Evolutionary conservation across 1,139 yeast genomes (phyloP), one percentile per base, ranked within the genome.

Genomic region (Pichia sp.): DNA sequence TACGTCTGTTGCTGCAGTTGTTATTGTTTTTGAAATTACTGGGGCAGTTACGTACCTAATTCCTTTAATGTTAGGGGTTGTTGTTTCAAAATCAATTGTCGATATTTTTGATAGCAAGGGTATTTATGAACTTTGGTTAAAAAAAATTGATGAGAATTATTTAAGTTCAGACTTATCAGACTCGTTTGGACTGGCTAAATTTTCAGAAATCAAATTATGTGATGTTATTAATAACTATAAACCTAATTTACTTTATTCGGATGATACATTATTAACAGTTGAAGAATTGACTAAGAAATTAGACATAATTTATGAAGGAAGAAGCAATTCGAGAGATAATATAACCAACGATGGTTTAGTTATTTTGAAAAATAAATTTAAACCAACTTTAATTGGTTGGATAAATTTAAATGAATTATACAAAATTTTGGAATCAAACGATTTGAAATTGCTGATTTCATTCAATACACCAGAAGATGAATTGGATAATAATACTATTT

Each of bases 21-120:
- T 78, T 20, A 72, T 79, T 38, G 67, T 77, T 42, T 77, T 77
- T 57, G 84, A 79, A 60, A 59, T 77, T 32, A 77, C 83, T 0
- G 84, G 84, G 16, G 84, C 84, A 0, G 70, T 79, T 23, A 70
- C 79, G 0, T 79, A 79, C 53, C 79, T 78, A 8, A 66, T 79
- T 43, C 84, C 84, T 1, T 74, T 79, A 40, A 79, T 79, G 83
- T 64, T 76, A 35, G 73, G 79, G 1, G 82, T 78, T 3, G 73
- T 77, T 70, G 68, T 73, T 8, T 71, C 76, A 58, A 74, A 76
- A 54, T 68, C 76, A 44, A 68, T 74, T 36, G 74, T 71, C 56
- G 82, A 78, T 56, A 65, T 73, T 61, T 62, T 77, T 36, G 70
- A 70, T 43, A 70, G 68, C 30, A 49, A 50, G 18, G 77, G 78